These are phyloP conservation scores for Pholiota conissans DNA, from an alignment of 768 basidiomycete genomes.

Conservation along the genomic window DNA sequence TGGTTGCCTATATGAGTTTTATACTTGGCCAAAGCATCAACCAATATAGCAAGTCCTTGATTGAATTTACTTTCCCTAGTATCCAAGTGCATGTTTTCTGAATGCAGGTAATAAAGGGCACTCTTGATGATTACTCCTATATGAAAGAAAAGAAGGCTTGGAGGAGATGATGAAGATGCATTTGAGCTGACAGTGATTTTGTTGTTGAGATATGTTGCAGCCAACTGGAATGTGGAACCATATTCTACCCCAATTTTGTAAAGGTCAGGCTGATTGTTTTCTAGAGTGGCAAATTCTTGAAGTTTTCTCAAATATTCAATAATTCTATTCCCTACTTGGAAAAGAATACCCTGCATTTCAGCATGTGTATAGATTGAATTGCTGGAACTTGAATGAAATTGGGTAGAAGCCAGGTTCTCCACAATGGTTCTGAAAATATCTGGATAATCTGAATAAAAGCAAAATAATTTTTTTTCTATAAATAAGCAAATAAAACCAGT, in stretches of 20 bases:
- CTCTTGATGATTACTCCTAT: neutral
- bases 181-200: neutral
- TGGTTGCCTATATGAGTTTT: too few species aligned
- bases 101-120: too few species aligned
- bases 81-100: too few species aligned
- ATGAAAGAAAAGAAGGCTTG: neutral
- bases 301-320: neutral
- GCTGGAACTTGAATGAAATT: neutral
- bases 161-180: neutral
- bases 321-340: neutral
- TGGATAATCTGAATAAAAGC: neutral
- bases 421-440: neutral
- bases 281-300: too few species aligned
- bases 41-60: too few species aligned
- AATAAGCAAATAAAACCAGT: too few species aligned
- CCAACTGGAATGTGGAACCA: neutral
- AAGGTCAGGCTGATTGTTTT: neutral
- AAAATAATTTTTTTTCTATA: too few species aligned
- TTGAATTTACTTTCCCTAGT: too few species aligned
- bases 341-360: neutral
- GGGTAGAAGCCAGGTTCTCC: neutral
- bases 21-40: too few species aligned
- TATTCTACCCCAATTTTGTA: neutral
- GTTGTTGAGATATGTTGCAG: neutral
- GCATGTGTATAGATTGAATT: neutral